phyloP scores from a whole-genome alignment of 768 basidiomycete species.

The Inosperma sp. region DNA sequence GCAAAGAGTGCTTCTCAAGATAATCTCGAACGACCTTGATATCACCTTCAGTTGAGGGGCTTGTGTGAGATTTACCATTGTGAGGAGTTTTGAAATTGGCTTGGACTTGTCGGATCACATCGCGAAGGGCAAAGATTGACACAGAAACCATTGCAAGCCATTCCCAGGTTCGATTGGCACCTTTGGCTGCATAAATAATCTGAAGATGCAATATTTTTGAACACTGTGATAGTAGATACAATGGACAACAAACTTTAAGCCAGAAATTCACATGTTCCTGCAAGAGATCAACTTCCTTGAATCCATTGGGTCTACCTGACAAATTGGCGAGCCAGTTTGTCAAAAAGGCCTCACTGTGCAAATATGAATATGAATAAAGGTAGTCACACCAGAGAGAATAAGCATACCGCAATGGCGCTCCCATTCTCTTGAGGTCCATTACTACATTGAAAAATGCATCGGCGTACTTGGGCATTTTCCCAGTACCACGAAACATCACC shows the following conservation, averaged over 20 bases:
- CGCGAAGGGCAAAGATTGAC: slow-evolving; percentile 15
- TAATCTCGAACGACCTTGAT: slow-evolving; percentile 6
- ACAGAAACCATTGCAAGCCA: slow-evolving; percentile 18
- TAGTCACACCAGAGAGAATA: too few species aligned
- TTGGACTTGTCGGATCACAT: slow-evolving; percentile 15
- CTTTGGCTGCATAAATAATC: slow-evolving; percentile 18
- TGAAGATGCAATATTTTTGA: too few species aligned
- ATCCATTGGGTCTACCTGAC: too few species aligned
- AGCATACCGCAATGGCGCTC: slow-evolving; percentile 11
- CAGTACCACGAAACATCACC: slow-evolving; percentile 16
- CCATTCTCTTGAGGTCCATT: slow-evolving; percentile 12
- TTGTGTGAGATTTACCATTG: slow-evolving; percentile 14
- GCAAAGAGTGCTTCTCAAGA: slow-evolving; percentile 5
- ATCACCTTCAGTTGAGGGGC: slow-evolving; percentile 10
- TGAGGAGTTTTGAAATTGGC: slow-evolving; percentile 13
- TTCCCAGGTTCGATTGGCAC: slow-evolving; percentile 14
- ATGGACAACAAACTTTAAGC: too few species aligned
- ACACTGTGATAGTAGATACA: too few species aligned
- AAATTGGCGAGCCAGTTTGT: too few species aligned
- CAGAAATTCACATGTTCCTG: too few species aligned
- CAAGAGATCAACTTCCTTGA: too few species aligned
- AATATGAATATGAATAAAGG: too few species aligned
- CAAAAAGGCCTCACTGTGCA: too few species aligned
- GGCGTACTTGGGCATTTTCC: slow-evolving; percentile 19
- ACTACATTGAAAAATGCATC: slow-evolving; percentile 14